These are phyloP conservation scores for Gynochthodes officinalis DNA, from an alignment of 257 asterid species.

Conservation along the genomic window DNA sequence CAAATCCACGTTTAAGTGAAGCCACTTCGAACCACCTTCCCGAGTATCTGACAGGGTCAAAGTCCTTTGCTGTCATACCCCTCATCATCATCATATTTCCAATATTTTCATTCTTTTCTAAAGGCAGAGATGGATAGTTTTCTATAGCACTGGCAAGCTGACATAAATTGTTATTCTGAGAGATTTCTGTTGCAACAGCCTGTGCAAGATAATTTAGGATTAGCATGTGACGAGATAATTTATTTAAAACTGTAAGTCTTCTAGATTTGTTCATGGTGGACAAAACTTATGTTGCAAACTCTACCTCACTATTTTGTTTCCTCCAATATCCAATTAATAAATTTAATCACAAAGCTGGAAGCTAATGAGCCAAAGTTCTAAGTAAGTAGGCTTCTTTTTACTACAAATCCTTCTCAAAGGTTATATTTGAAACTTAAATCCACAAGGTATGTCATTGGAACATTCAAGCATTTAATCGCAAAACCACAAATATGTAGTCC, in stretches of 20 bases:
- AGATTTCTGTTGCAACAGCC: slow-evolving; percentile 55
- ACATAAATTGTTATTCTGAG: slow-evolving; percentile 33
- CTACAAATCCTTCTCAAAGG: neutral
- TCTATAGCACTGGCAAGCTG: slow-evolving; percentile 61
- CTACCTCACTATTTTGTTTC: neutral
- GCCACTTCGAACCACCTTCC: slow-evolving; percentile 99
- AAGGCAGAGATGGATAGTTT: slow-evolving; percentile 43
- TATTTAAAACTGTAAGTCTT: slow-evolving; percentile 4
- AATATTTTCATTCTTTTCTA: slow-evolving; percentile 39
- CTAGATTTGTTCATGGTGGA: neutral
- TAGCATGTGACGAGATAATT: neutral
- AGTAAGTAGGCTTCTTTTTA: neutral
- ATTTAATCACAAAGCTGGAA: neutral
- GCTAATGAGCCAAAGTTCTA: neutral
- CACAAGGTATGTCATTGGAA: neutral
- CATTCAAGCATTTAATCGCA: neutral
- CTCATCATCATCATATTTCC: slow-evolving; percentile 78
- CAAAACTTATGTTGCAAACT: neutral
- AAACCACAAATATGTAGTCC: neutral
- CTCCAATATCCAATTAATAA: neutral
- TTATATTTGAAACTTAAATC: neutral
- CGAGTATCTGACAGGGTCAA: slow-evolving; percentile 77
- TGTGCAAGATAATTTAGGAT: slow-evolving; percentile 25
- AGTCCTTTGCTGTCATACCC: slow-evolving; percentile 77
- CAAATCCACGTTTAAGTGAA: slow-evolving; percentile 90